Evolutionary conservation across 2,329 filamentous ascomycete species (phyloP).

Genomic region (Colletotrichum acutatum): DNA sequence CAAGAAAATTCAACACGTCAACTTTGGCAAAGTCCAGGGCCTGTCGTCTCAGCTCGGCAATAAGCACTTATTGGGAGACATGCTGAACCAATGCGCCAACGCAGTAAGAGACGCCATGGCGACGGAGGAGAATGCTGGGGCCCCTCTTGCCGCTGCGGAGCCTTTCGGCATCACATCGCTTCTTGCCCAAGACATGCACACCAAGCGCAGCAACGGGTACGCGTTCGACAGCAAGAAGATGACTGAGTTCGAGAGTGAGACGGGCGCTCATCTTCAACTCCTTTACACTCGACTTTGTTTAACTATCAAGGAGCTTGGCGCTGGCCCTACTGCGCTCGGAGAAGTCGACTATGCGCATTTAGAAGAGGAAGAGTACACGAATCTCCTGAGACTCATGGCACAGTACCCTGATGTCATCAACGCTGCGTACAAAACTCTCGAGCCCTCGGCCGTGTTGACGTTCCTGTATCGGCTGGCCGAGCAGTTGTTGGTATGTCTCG

Average conservation of each 20-base stretch:
- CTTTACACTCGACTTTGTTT: conserved; percentile 72
- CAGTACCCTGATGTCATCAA: conserved; percentile 74
- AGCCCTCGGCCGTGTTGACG: conserved; percentile 72
- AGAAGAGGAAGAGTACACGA: conserved; percentile 58
- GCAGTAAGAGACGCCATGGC: conserved; percentile 68
- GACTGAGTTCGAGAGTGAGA: conserved; percentile 79
- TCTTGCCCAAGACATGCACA: conserved; percentile 63
- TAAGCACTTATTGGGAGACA: conserved; percentile 66
- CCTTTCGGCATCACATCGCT: conserved; percentile 75
- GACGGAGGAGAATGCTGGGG: conserved; percentile 72
- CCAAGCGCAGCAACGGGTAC: conserved; percentile 40
- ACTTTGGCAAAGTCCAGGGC: conserved; percentile 60
- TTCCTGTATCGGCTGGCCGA: conserved; percentile 56
- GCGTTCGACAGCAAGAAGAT: conserved; percentile 58
- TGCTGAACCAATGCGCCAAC: conserved; percentile 65
- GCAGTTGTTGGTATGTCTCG: conserved; percentile 15
- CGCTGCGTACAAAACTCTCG: conserved; percentile 73
- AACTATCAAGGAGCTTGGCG: conserved; percentile 42
- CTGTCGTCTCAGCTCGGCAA: conserved; percentile 56
- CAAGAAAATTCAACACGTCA: conserved; percentile 48
- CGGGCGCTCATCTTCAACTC: conserved; percentile 79
- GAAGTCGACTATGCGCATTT: conserved; percentile 37
- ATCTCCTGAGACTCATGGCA: conserved; percentile 70
- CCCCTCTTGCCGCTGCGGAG: conserved; percentile 72
- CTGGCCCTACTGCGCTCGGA: conserved; percentile 27